These are phyloP conservation scores for Tricladium varicosporioides DNA, from an alignment of 2,329 filamentous ascomycete species.

Conservation along the genomic window DNA sequence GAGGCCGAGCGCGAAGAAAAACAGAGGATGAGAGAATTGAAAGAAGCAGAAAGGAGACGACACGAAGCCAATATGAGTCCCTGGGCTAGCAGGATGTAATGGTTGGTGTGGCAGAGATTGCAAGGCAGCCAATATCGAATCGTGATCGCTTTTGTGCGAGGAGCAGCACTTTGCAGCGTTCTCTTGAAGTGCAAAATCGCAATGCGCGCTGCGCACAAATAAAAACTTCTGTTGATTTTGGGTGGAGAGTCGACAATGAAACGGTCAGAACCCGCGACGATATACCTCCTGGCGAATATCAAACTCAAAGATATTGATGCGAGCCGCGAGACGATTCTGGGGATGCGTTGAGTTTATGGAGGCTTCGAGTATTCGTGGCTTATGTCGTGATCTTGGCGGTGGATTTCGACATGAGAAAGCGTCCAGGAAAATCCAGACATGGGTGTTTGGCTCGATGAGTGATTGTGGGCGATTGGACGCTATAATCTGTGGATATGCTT, in stretches of 20 bases:
- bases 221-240: too few relatives aligned
- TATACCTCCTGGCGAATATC: too few relatives aligned
- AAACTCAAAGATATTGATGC: neutral
- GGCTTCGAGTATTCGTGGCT: neutral
- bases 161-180: neutral
- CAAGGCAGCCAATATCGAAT: neutral
- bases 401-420: neutral
- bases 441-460: neutral
- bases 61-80: slow-evolving; percentile 43
- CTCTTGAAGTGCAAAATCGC: neutral
- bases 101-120: neutral
- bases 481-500: too few relatives aligned
- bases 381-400: neutral
- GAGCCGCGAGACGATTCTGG: neutral
- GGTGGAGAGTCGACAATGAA: too few relatives aligned
- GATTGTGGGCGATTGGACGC: too few relatives aligned
- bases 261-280: too few relatives aligned
- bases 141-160: neutral
- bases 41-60: slow-evolving; percentile 39
- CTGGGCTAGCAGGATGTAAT: slow-evolving; percentile 24
- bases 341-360: neutral
- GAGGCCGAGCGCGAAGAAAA: slow-evolving; percentile 20
- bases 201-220: neutral
- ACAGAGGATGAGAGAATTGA: slow-evolving; percentile 32
- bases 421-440: neutral